Evolutionary conservation across 2,329 filamentous ascomycete species (phyloP).

Genomic region (Aschersonia sp.): DNA sequence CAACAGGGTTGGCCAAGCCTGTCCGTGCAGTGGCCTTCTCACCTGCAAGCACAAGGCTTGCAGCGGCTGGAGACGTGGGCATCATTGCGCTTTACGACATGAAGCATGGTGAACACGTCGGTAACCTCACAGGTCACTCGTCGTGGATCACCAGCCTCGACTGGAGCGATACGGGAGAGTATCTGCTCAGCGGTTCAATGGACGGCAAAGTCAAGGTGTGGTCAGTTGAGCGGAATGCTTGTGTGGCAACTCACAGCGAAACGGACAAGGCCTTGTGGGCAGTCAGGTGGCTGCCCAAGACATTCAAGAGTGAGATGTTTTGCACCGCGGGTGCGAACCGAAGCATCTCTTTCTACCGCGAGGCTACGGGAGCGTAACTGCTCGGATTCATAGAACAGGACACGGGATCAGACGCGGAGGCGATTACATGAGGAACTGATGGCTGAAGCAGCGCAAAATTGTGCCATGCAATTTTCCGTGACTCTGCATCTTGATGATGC

Average conservation of each 20-base stretch:
- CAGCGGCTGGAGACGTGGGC: constrained; percentile 77
- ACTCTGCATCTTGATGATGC: no score
- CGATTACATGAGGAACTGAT: no score
- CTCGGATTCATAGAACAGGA: neutral
- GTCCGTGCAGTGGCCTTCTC: constrained; percentile 81
- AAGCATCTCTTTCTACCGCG: constrained; percentile 69
- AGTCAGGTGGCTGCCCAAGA: constrained; percentile 71
- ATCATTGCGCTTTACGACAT: constrained; percentile 90
- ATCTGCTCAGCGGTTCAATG: constrained; percentile 72
- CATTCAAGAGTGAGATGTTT: constrained; percentile 54
- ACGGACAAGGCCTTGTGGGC: constrained; percentile 75
- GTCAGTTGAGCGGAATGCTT: constrained; percentile 70
- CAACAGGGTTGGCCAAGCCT: constrained; percentile 64
- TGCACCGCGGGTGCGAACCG: constrained; percentile 63
- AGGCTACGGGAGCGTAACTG: constrained; percentile 53
- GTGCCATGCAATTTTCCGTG: no score
- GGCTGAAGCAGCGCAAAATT: no score
- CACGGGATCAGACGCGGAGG: neutral
- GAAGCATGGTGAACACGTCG: constrained; percentile 80
- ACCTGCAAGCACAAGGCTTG: constrained; percentile 68
- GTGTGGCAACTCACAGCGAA: constrained; percentile 88
- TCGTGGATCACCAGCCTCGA: constrained; percentile 86
- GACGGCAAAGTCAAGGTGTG: constrained; percentile 95
- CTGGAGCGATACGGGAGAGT: constrained; percentile 90
- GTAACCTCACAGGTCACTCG: constrained; percentile 62